A percentile compares a stretch with the other conserved stretches of the same genome.
Conservation (phyloP, 176 grass and related monocot species). For the Urochloa ruziziensis region DNA sequence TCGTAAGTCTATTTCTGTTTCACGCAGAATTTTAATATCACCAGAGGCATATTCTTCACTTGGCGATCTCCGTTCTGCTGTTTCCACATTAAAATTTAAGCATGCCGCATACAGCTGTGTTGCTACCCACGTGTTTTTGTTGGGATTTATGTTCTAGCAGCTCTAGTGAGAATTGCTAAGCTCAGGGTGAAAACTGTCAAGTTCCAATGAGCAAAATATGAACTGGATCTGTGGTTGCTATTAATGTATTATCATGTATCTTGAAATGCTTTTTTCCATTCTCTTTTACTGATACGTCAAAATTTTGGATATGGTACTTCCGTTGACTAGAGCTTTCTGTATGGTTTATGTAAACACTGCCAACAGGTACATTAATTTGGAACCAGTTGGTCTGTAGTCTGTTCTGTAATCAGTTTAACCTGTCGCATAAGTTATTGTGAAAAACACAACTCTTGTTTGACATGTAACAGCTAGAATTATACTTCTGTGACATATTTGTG, state of each 20-base stretch:
- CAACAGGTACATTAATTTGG: neutral
- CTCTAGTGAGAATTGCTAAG: neutral
- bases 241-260: neutral
- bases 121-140: neutral
- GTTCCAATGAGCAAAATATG: neutral
- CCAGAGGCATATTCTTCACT: neutral
- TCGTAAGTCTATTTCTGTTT: constrained; percentile 38
- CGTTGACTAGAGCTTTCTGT: neutral
- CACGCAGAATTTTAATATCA: neutral
- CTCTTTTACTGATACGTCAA: neutral
- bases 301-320: neutral
- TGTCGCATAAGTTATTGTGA: neutral
- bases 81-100: neutral
- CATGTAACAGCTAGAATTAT: neutral
- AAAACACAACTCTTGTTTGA: neutral
- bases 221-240: neutral
- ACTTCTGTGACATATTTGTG: neutral
- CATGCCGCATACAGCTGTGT: neutral
- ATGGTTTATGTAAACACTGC: neutral
- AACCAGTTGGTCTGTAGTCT: neutral
- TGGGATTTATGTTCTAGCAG: neutral
- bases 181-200: neutral
- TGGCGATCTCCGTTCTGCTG: neutral
- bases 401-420: neutral
- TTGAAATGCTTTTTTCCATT: neutral